Conservation (phyloP, 2,329 filamentous ascomycete species). For the Pseudocercospora crystallina region DNA sequence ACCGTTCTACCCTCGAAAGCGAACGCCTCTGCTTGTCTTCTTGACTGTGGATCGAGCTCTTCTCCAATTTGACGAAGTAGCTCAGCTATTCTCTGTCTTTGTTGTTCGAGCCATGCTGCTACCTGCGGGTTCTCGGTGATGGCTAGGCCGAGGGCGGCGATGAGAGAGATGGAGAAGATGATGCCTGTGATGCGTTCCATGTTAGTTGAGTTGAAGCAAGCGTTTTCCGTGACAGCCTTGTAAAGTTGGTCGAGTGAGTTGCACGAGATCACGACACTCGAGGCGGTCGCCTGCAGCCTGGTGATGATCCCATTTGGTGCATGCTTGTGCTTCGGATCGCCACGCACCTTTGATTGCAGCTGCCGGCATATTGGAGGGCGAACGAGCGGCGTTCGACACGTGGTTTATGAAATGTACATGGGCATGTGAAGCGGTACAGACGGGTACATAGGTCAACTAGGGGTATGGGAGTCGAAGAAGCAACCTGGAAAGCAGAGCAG, state of each 20-base stretch:
- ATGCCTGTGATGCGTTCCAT: constrained; percentile 49
- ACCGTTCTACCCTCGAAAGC: constrained; percentile 36
- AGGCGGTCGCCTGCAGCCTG: constrained; percentile 11
- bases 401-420: too few species aligned
- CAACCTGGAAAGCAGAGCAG: constrained; percentile 45
- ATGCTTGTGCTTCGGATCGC: too few species aligned
- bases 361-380: too few species aligned
- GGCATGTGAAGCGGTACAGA: too few species aligned
- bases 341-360: too few species aligned
- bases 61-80: constrained; percentile 61
- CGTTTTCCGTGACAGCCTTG: not conserved
- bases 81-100: constrained; percentile 60
- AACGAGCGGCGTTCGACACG: too few species aligned
- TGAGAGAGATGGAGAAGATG: constrained; percentile 60
- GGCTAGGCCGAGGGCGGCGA: constrained; percentile 62
- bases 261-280: constrained; percentile 9
- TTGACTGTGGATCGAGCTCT: constrained; percentile 54
- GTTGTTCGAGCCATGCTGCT: constrained; percentile 61
- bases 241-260: not conserved
- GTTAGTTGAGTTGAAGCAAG: constrained; percentile 10
- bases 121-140: constrained; percentile 65
- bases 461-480: too few species aligned
- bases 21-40: constrained; percentile 37
- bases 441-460: too few species aligned
- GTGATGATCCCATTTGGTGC: too few species aligned